Percentiles rank a stretch among this genome's conserved stretches.
Evolutionary conservation across 805 yeast species (phyloP).

Genomic region (Pichia insulana): DNA sequence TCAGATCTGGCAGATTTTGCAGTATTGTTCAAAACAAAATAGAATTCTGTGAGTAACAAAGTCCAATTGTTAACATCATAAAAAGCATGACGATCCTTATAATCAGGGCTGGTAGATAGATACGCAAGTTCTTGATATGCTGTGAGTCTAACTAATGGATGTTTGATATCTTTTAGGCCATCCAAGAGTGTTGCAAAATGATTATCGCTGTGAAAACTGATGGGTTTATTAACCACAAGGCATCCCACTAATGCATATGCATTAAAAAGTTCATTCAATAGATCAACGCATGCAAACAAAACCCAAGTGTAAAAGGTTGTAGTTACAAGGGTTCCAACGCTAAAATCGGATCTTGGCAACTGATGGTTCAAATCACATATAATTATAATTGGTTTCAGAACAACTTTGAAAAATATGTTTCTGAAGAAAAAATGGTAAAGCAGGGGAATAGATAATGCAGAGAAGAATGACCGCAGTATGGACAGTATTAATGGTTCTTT

Average conservation of each 20-base stretch:
- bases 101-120: conserved; percentile 42
- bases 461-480: conserved; percentile 33
- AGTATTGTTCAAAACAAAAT: conserved; percentile 39
- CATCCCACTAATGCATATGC: conserved; percentile 69
- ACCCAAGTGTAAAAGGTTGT: conserved; percentile 21
- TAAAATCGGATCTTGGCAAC: conserved; percentile 30
- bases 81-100: conserved; percentile 42
- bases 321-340: background rate
- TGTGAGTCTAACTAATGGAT: conserved; percentile 44
- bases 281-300: conserved; percentile 42
- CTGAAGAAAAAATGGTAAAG: conserved; percentile 33
- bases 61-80: conserved; percentile 47
- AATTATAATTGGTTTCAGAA: conserved; percentile 25
- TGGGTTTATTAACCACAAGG: conserved; percentile 53
- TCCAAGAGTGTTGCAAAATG: conserved; percentile 57
- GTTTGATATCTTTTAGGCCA: conserved; percentile 47
- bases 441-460: conserved; percentile 23
- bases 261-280: conserved; percentile 47
- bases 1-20: conserved; percentile 20
- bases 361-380: conserved; percentile 31
- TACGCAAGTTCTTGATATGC: conserved; percentile 73
- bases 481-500: conserved; percentile 17
- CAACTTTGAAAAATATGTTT: conserved; percentile 33
- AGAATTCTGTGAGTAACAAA: conserved; percentile 50
- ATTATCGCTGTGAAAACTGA: conserved; percentile 48